Conservation (phyloP, 495 filamentous ascomycete genomes). For the Penicillium desertorum region DNA sequence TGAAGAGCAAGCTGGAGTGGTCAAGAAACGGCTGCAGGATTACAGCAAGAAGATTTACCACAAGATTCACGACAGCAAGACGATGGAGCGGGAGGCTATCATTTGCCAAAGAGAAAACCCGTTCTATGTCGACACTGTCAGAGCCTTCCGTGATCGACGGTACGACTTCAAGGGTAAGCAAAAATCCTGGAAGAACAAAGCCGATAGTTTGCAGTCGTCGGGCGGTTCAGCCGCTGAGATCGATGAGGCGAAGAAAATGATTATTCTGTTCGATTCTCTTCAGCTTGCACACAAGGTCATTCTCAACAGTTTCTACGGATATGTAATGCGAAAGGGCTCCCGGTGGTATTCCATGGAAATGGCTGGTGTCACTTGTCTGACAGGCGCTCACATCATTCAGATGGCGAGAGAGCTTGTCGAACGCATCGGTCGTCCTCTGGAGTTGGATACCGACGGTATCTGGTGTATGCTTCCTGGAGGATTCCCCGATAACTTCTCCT, state of each 20-base stretch:
- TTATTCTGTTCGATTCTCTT: slow-evolving; percentile 90
- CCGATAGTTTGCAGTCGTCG: slow-evolving; percentile 76
- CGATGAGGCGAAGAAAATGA: slow-evolving; percentile 98
- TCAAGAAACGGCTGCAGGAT: slow-evolving; percentile 84
- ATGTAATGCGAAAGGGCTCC: slow-evolving; percentile 98
- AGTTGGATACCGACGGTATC: slow-evolving; percentile 99
- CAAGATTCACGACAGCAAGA: slow-evolving; percentile 95
- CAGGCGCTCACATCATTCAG: slow-evolving; percentile 95
- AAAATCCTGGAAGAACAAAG: slow-evolving; percentile 97
- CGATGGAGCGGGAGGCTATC: slow-evolving; percentile 91
- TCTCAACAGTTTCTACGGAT: slow-evolving; percentile 98
- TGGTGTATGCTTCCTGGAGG: slow-evolving; percentile 99
- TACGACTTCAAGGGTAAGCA: slow-evolving; percentile 98
- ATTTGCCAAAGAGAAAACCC: slow-evolving; percentile 99
- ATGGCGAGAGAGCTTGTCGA: slow-evolving; percentile 94
- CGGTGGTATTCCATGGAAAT: slow-evolving; percentile 99
- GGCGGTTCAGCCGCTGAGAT: slow-evolving; percentile 76
- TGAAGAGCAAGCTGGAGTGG: slow-evolving; percentile 79
- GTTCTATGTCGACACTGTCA: slow-evolving; percentile 97
- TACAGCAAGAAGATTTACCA: slow-evolving; percentile 99
- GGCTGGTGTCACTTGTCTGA: slow-evolving; percentile 97
- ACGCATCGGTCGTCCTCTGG: slow-evolving; percentile 85
- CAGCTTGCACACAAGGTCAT: slow-evolving; percentile 99
- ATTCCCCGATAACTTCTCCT: slow-evolving; percentile 95
- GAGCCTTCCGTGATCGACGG: slow-evolving; percentile 89